Evolutionary conservation across 495 filamentous ascomycete species (phyloP), one percentile per base, ranked within the genome.

Genomic region (Penicillium roqueforti): DNA sequence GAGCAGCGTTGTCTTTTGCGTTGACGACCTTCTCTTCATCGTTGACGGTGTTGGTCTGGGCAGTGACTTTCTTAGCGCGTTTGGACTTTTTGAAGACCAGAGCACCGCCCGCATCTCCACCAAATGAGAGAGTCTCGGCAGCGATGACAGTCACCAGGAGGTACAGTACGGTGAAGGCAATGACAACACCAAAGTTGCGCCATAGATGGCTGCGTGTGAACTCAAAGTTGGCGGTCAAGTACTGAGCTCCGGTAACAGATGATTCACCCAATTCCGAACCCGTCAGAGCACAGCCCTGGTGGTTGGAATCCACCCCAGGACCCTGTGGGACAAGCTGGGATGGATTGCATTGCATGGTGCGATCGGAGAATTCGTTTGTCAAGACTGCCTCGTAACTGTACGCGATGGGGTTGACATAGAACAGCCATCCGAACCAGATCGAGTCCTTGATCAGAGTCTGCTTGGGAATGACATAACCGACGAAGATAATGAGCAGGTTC

Each of bases 371-470:
- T 58, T 95, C 88, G 55, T 86, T 88, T 3, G 80, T 66, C 39
- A 89, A 62, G 28, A 89, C 81, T 1, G 78, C 80, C 60, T 91
- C 89, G 49, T 89, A 92, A 13, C 81, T 79, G 63, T 91, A 95
- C 2, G 81, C 74, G 28, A 92, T 67, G 0, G 90, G 90, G 57
- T 92, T 87, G 62, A 95, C 73, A 56, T 82, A 87, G 50, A 79
- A 79, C 3, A 93, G 68, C 90, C 90, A 95, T 25, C 80, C 77
- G 58, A 92, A 89, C 91, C 91, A 96, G 37, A 89, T 83, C 36
- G 80, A 75, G 0, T 80, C 76, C 48, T 80, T 65, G 6, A 77
- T 60, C 74, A 95, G 84, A 25, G 78, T 70, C 11, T 73, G 74
- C 9, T 83, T 84, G 1, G 88, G 86, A 55, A 95, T 87, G 7